These are phyloP conservation scores for Danielia oregonensis DNA, from an alignment of 805 yeast species.

Conservation along the genomic window DNA sequence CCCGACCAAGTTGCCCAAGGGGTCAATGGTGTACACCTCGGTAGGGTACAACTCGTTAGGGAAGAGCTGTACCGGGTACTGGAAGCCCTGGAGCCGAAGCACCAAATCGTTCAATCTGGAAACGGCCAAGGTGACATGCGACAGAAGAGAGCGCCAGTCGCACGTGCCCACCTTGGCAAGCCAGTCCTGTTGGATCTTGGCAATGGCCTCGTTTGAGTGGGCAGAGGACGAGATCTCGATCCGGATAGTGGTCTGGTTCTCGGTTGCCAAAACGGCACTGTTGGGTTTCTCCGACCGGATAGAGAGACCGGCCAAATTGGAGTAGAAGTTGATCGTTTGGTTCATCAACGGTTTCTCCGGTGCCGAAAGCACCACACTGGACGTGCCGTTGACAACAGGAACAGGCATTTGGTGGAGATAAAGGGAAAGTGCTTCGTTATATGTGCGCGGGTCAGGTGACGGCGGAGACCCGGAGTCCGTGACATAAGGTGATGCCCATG, in stretches of 20 bases:
- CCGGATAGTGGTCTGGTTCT: constrained; percentile 19
- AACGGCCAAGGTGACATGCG: constrained; percentile 46
- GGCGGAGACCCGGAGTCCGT: constrained; percentile 3
- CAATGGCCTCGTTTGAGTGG: constrained; percentile 15
- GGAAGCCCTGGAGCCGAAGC: constrained; percentile 24
- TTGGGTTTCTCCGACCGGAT: constrained; percentile 19
- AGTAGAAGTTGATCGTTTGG: constrained; percentile 55
- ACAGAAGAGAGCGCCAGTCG: constrained; percentile 50
- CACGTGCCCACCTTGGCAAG: constrained; percentile 15
- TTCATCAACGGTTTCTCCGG: constrained; percentile 41
- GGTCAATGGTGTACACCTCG: constrained; percentile 72
- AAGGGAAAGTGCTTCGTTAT: background rate
- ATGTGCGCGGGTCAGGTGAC: constrained; percentile 13
- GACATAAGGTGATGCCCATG: constrained; percentile 2
- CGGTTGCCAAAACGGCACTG: constrained; percentile 20
- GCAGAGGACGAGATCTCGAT: constrained; percentile 15
- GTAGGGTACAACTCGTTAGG: constrained; percentile 75
- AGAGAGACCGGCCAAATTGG: constrained; percentile 35
- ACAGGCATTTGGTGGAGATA: constrained; percentile 10
- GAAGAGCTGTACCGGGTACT: constrained; percentile 47
- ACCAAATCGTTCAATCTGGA: constrained; percentile 37
- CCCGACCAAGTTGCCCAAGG: constrained; percentile 78
- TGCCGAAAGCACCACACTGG: constrained; percentile 52
- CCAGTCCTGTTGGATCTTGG: constrained; percentile 10
- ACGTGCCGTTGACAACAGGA: constrained; percentile 54